Conservation (phyloP, 768 basidiomycete species). For the Psilocybe tampanensis region DNA sequence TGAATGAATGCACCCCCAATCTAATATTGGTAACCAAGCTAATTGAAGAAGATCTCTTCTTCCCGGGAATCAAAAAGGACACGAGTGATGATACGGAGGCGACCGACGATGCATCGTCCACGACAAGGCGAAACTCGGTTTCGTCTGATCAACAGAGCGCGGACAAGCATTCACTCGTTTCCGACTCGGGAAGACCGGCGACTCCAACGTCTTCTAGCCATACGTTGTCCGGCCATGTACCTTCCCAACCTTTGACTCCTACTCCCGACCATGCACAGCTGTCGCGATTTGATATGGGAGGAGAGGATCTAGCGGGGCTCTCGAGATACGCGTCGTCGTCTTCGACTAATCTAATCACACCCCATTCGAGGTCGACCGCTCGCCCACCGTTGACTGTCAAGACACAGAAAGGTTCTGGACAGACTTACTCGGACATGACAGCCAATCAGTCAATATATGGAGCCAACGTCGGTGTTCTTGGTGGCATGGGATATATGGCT, state of each 20-base stretch:
- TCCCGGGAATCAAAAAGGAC: conserved; percentile 56
- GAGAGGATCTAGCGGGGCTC: background rate
- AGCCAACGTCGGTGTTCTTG: conserved; percentile 26
- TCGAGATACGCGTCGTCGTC: background rate
- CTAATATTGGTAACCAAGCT: conserved; percentile 39
- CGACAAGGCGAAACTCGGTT: conserved; percentile 21
- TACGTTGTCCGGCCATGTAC: background rate
- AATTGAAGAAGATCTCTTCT: conserved; percentile 75
- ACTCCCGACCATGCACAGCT: background rate
- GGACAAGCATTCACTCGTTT: conserved; percentile 1
- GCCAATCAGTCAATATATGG: conserved; percentile 4
- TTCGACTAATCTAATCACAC: background rate
- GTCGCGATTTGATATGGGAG: background rate
- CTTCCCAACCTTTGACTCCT: conserved; percentile 11
- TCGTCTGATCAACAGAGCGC: conserved; percentile 13
- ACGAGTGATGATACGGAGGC: conserved; percentile 33
- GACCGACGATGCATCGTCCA: conserved; percentile 23
- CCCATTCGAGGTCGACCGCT: conserved; percentile 8
- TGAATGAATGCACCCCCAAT: background rate
- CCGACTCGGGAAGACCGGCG: background rate
- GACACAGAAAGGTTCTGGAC: conserved; percentile 3
- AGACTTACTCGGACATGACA: background rate
- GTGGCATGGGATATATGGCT: conserved; percentile 20
- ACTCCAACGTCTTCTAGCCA: background rate
- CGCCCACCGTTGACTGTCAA: conserved; percentile 12